Evolutionary conservation across 495 filamentous ascomycete species (phyloP).

Genomic region (Xylaria castorea): DNA sequence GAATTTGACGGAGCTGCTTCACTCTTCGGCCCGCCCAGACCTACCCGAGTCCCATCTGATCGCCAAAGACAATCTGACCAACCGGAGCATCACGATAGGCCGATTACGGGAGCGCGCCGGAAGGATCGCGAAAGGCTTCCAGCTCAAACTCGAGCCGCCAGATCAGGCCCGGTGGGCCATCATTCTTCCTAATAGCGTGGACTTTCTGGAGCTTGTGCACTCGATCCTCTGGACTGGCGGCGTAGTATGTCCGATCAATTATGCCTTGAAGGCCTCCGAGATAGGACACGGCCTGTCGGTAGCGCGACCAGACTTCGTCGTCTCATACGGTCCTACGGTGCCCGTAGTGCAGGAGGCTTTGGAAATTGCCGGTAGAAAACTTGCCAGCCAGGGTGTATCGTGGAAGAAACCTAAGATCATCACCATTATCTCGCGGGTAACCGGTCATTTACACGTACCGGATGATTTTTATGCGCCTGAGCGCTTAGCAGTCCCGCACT

Average conservation of each 20-base stretch:
- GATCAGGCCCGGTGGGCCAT: conserved; percentile 45
- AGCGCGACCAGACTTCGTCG: conserved; percentile 40
- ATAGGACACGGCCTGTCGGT: conserved; percentile 37
- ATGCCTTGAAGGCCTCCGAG: conserved; percentile 36
- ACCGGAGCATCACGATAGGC: conserved; percentile 45
- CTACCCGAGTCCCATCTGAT: conserved; percentile 46
- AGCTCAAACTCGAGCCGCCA: conserved; percentile 33
- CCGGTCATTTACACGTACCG: conserved; percentile 30
- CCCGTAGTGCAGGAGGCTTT: conserved; percentile 30
- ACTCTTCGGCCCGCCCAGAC: conserved; percentile 37
- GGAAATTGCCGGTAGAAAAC: conserved; percentile 25
- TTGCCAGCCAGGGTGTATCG: conserved; percentile 29
- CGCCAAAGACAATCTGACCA: conserved; percentile 47
- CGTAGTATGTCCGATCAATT: conserved; percentile 36
- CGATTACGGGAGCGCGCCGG: conserved; percentile 45
- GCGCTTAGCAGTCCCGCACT: conserved; percentile 46
- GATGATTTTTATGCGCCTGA: conserved; percentile 34
- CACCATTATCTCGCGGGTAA: conserved; percentile 31
- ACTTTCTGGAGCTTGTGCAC: conserved; percentile 46
- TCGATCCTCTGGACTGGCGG: conserved; percentile 40
- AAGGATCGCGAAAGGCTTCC: conserved; percentile 42
- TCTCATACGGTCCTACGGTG: conserved; percentile 38
- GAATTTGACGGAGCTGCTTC: conserved; percentile 46
- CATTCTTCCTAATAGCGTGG: conserved; percentile 46
- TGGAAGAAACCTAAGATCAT: conserved; percentile 33